Base-by-base conservation (phyloP, 1,284 basidiomycete genomes). In the Marasmius tenuissimus region DNA sequence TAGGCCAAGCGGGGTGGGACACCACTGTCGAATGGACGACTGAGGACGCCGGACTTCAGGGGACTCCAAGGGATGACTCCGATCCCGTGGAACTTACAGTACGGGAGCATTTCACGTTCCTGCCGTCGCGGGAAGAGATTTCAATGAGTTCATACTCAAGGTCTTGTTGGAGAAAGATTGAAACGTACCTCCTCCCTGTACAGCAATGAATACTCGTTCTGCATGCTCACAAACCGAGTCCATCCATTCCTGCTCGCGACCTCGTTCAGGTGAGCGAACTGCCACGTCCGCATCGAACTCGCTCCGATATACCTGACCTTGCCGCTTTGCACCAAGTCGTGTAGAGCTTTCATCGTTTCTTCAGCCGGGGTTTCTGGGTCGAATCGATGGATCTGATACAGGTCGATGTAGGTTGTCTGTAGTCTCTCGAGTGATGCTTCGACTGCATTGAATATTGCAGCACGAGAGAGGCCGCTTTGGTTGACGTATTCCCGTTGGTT, bases 231-330 rank as follows among this genome's bases (percentile, higher is more conserved):
- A 50, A 78, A 77, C 63, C 72, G 73, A 3, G 75, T 77, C 73
- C 73, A 74, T 2, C 69, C 70, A 47, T 75, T 66, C 59, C 66
- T 70, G 27, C 67, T 70, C 39, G 72, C 72, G 14, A 72, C 72
- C 40, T 76, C 70, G 62, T 79, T 79, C 66, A 80, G 68, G 53
- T 72, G 70, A 6, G 76, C 75, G 49, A 84, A 78, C 51, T 81
- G 75, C 78, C 77, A 81, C 27, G 73, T 69, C 4, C 74, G 63
- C 75, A 80, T 79, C 33, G 76, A 80, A 61, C 76, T 78, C 3
- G 76, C 78, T 5, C 80, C 80, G 45, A 82, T 75, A 60, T 82
- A 82, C 5, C 78, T 69, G n/a, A 77, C 78, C 49, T 78, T 78
- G 0, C 81, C 79, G 39, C 67, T 69, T 61, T 75, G 62, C 0